A percentile compares a stretch with the other conserved stretches of the same genome.
phyloP scores from a whole-genome alignment of 805 yeast genomes.

The Diddensiella transvaalensis region DNA sequence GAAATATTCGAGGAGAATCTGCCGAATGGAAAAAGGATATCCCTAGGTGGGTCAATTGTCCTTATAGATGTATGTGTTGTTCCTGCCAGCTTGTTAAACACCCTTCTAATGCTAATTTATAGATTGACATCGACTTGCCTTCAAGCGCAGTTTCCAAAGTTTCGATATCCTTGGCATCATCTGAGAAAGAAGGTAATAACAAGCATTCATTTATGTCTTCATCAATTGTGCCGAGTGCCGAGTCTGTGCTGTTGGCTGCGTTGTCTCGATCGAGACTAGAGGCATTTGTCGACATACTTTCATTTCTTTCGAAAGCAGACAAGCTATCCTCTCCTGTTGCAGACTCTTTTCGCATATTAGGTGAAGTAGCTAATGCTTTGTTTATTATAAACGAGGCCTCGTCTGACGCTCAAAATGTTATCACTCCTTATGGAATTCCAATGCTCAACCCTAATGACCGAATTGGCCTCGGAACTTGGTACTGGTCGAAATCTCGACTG shows the following conservation, averaged over 20 bases:
- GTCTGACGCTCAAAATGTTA: slow-evolving; percentile 9
- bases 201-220: slow-evolving; percentile 26
- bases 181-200: slow-evolving; percentile 17
- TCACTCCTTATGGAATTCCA: slow-evolving; percentile 29
- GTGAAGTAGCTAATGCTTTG: slow-evolving; percentile 31
- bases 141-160: slow-evolving; percentile 24
- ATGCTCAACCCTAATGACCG: slow-evolving; percentile 29
- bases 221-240: slow-evolving; percentile 22
- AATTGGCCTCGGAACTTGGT: slow-evolving; percentile 35
- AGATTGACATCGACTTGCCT: slow-evolving; percentile 23
- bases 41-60: slow-evolving; percentile 38
- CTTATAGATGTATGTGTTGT: slow-evolving; percentile 31
- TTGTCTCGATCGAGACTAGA: slow-evolving; percentile 33
- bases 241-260: slow-evolving; percentile 26
- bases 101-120: slow-evolving; percentile 12
- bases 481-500: slow-evolving; percentile 24
- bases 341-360: slow-evolving; percentile 36
- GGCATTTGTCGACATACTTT: slow-evolving; percentile 31
- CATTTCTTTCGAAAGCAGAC: slow-evolving; percentile 34
- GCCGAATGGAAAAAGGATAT: slow-evolving; percentile 32
- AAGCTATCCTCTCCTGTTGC: slow-evolving; percentile 32
- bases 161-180: slow-evolving; percentile 30
- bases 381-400: slow-evolving; percentile 5
- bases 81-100: background rate
- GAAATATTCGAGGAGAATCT: slow-evolving; percentile 37